Base-by-base conservation (phyloP, 345 rosid genomes). In the Durio zibethinus region DNA sequence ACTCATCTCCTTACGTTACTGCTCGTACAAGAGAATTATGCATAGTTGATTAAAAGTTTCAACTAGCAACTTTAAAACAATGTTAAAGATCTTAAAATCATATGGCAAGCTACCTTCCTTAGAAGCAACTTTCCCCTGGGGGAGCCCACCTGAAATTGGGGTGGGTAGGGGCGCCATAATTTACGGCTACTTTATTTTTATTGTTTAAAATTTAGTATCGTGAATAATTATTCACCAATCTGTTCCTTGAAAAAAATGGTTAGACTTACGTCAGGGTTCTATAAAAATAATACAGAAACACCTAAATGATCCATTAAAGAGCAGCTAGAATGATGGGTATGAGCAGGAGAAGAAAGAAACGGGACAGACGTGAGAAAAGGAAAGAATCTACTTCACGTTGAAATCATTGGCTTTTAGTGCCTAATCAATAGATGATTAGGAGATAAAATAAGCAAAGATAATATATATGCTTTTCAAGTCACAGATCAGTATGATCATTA, bases 311-410 rank as follows among this genome's bases (percentile, higher is more conserved):
- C 72, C 52, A 68, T 65, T 23, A 73, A 33, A 11, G 25, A 23
- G 56, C 25, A 21, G 80, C 75, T 77, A 63, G 63, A 62, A 11
- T 23, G 7, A 38, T 38, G 8, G 7, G 0, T 38, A 38, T 10
- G 66, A 43, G 3, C 0, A 43, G 12, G 14, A 43, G 14, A 1
- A 43, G 48, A 2, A 38, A 43, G 14, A 43, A 10, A 43, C 15
- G 0, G 2, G 48, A 43, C 48, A 10, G 48, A 2, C 48, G 48
- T 38, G 7, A 66, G 61, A 47, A 73, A 80, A 59, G 40, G 79
- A 75, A 68, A 56, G 79, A 79, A 70, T 80, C 80, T 20, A 63
- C 80, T 47, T 76, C 48, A 74, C n/a, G 29, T 33, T 77, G 60
- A 73, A 72, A 52, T 71, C 36, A 61, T 78, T 42, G 74, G 72